Conservation (phyloP, 495 filamentous ascomycete genomes). For the Trichoderma virens region DNA sequence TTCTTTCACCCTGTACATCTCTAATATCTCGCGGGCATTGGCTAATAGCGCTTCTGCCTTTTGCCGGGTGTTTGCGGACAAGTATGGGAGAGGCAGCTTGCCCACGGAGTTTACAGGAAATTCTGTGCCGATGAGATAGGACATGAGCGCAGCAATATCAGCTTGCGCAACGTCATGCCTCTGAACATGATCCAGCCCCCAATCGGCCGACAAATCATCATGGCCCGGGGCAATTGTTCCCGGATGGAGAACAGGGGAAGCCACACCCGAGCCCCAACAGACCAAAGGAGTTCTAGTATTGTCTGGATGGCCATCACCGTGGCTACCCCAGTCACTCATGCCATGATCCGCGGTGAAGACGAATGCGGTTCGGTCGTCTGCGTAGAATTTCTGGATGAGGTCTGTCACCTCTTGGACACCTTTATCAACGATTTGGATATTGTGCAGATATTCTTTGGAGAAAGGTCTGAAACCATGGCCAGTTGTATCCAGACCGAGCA, state of each 20-base stretch:
- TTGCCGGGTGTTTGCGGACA: constrained; percentile 59
- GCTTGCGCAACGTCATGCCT: constrained; percentile 91
- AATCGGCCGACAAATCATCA: constrained; percentile 87
- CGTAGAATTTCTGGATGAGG: constrained; percentile 82
- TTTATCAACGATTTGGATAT: constrained; percentile 88
- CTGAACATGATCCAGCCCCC: constrained; percentile 71
- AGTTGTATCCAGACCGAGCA: constrained; percentile 91
- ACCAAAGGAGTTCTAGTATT: constrained; percentile 94
- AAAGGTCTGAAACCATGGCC: constrained; percentile 87
- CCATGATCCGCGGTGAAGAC: constrained; percentile 98
- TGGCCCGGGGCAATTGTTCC: constrained; percentile 62
- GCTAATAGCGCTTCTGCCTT: constrained; percentile 82
- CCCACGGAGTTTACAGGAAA: constrained; percentile 97
- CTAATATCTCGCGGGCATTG: constrained; percentile 82
- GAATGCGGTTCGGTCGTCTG: constrained; percentile 86
- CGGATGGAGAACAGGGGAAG: constrained; percentile 54
- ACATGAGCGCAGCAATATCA: constrained; percentile 94
- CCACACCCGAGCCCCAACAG: constrained; percentile 89
- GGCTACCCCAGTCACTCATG: constrained; percentile 98
- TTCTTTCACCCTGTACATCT: constrained; percentile 97
- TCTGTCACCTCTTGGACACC: constrained; percentile 77
- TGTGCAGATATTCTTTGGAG: constrained; percentile 88
- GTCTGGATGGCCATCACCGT: constrained; percentile 95
- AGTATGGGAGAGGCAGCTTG: constrained; percentile 76
- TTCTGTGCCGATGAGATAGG: constrained; percentile 81